These are phyloP conservation scores for Talaromyces sp. DNA, from an alignment of 2,329 filamentous ascomycete species.

Conservation along the genomic window DNA sequence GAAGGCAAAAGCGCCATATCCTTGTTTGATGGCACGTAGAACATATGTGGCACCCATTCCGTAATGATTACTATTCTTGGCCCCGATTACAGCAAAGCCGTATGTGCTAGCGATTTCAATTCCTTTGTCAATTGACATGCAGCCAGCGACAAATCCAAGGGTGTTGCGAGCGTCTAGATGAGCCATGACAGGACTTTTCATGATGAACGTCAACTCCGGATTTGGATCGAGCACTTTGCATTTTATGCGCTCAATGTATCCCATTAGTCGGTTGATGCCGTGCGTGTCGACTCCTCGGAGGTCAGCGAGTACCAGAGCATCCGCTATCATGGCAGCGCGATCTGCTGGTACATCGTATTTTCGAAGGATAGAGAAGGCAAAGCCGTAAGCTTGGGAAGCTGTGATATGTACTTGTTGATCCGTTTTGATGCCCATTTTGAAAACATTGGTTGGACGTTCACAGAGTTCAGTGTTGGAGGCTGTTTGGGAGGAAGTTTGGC, in stretches of 20 bases:
- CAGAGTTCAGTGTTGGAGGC: no score
- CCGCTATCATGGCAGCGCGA: slow-evolving; percentile 20
- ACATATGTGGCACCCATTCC: slow-evolving; percentile 31
- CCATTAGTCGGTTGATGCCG: slow-evolving; percentile 26
- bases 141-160: slow-evolving; percentile 32
- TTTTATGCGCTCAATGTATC: slow-evolving; percentile 28
- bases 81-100: slow-evolving; percentile 28
- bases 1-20: slow-evolving; percentile 31
- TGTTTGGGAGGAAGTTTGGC: not conserved
- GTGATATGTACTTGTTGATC: not conserved
- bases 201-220: slow-evolving; percentile 22
- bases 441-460: not conserved
- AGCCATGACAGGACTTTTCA: slow-evolving; percentile 30
- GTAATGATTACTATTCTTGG: slow-evolving; percentile 28
- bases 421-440: not conserved
- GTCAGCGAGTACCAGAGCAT: slow-evolving; percentile 27
- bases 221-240: slow-evolving; percentile 25
- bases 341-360: not conserved
- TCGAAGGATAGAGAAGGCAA: not conserved
- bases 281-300: slow-evolving; percentile 31
- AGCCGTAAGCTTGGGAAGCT: not conserved
- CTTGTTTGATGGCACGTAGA: slow-evolving; percentile 25
- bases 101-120: slow-evolving; percentile 23
- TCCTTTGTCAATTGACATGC: slow-evolving; percentile 26
- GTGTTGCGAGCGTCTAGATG: slow-evolving; percentile 31